Evolutionary conservation across 2,329 filamentous ascomycete genomes (phyloP).

Genomic region (Chrysosporium keratinophilum): DNA sequence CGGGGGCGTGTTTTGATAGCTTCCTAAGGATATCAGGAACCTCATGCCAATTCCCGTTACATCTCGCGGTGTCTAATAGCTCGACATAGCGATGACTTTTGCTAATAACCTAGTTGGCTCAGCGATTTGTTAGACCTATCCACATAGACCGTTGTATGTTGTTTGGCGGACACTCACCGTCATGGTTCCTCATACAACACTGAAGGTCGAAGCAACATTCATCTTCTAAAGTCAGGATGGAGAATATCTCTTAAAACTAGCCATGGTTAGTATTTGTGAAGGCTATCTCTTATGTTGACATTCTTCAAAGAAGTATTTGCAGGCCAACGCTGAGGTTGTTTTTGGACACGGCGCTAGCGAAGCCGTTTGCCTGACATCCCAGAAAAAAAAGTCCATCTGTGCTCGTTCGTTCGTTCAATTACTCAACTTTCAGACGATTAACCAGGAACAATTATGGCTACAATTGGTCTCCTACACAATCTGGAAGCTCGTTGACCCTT

Average conservation of each 20-base stretch:
- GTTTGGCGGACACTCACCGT: slow-evolving; percentile 7
- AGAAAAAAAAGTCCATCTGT: too few species aligned
- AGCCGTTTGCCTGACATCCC: not conserved
- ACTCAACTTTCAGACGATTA: too few species aligned
- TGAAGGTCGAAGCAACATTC: not conserved
- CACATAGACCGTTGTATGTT: not conserved
- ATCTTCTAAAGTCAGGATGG: not conserved
- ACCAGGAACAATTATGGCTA: too few species aligned
- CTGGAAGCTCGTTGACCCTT: not conserved
- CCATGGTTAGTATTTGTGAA: not conserved
- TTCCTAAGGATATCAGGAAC: slow-evolving; percentile 86
- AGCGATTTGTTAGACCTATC: not conserved
- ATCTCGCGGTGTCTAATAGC: slow-evolving; percentile 75
- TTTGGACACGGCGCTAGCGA: not conserved
- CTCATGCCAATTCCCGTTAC: slow-evolving; percentile 75
- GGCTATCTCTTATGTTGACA: not conserved
- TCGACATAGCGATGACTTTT: slow-evolving; percentile 77
- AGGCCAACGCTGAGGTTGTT: not conserved
- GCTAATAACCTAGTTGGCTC: slow-evolving; percentile 34
- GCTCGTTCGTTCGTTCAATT: too few species aligned
- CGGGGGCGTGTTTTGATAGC: slow-evolving; percentile 83
- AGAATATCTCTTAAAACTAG: not conserved
- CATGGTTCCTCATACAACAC: slow-evolving; percentile 8
- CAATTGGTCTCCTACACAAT: too few species aligned
- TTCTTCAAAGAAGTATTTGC: not conserved